Conservation (phyloP, 2,329 filamentous ascomycete genomes). For the Rugonectria rugulosa region DNA sequence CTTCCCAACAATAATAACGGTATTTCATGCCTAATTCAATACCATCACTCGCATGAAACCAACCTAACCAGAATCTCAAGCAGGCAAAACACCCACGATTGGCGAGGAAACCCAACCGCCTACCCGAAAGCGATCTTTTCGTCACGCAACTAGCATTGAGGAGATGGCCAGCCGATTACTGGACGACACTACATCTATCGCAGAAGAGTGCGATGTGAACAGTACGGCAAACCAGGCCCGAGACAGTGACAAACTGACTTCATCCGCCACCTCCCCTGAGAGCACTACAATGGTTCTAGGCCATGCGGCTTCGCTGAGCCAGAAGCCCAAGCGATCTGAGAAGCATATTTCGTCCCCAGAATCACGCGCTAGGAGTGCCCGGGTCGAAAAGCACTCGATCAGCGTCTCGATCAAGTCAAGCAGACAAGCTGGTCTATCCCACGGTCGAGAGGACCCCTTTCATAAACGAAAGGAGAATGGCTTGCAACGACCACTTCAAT, state of each 20-base stretch:
- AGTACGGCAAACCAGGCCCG: background rate
- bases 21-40: slow-evolving; percentile 12
- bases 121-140: slow-evolving; percentile 18
- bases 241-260: background rate
- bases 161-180: slow-evolving; percentile 43
- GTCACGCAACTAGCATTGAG: slow-evolving; percentile 27
- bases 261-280: background rate
- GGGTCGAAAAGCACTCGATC: slow-evolving; percentile 23
- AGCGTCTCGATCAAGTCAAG: slow-evolving; percentile 10
- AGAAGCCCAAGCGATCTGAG: slow-evolving; percentile 20
- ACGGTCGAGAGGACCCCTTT: slow-evolving; percentile 15
- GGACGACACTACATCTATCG: slow-evolving; percentile 32
- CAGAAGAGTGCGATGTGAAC: slow-evolving; percentile 10
- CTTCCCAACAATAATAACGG: slow-evolving; percentile 27
- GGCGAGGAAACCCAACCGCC: slow-evolving; percentile 15
- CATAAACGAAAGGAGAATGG: slow-evolving; percentile 23
- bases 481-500: slow-evolving; percentile 25
- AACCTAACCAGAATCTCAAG: slow-evolving; percentile 8
- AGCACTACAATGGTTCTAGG: slow-evolving; percentile 4
- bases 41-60: background rate
- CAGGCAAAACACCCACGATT: background rate
- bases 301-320: slow-evolving; percentile 17
- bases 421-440: slow-evolving; percentile 26
- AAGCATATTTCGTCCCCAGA: slow-evolving; percentile 2
- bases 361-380: slow-evolving; percentile 6